A percentile compares a stretch with the other conserved stretches of the same genome.
Evolutionary conservation across 768 basidiomycete species (phyloP).

Genomic region (Rhodotorula taiwanensis): DNA sequence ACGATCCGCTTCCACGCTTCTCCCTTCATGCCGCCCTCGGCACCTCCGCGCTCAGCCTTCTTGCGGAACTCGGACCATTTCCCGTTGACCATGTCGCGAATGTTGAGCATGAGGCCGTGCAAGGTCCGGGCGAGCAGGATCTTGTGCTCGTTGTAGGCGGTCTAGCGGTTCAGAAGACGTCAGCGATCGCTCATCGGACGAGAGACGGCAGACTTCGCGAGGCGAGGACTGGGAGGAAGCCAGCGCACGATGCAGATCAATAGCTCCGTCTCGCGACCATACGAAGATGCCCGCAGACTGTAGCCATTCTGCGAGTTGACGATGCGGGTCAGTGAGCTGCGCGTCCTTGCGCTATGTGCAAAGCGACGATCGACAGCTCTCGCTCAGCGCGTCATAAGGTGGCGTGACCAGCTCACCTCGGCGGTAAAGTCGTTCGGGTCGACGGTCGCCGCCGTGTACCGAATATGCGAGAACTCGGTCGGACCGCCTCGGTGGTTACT

Average conservation of each 20-base stretch:
- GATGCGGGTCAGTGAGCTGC: neutral
- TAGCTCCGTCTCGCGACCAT: conserved; percentile 82
- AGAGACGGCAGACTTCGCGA: no score
- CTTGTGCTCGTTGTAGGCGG: conserved; percentile 81
- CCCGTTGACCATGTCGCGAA: conserved; percentile 91
- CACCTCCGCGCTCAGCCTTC: conserved; percentile 70
- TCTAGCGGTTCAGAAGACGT: conserved; percentile 1
- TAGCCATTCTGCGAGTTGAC: conserved; percentile 57
- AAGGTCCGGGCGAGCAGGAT: conserved; percentile 76
- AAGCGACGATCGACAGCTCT: no score
- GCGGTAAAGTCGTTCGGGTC: conserved; percentile 83
- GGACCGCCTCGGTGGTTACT: conserved; percentile 49
- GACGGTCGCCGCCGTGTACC: conserved; percentile 75
- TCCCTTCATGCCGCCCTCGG: conserved; percentile 51
- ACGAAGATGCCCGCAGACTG: conserved; percentile 73
- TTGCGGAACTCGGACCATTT: conserved; percentile 91
- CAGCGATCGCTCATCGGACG: no score
- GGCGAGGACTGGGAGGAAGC: neutral
- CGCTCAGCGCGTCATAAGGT: no score
- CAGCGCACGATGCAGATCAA: conserved; percentile 79
- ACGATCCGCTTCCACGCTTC: conserved; percentile 72
- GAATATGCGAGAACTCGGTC: conserved; percentile 92
- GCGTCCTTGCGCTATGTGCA: neutral
- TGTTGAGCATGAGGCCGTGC: conserved; percentile 95
- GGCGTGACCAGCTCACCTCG: conserved; percentile 45